Evolutionary conservation across 768 basidiomycete genomes (phyloP).

Genomic region (Suillus variegatus): DNA sequence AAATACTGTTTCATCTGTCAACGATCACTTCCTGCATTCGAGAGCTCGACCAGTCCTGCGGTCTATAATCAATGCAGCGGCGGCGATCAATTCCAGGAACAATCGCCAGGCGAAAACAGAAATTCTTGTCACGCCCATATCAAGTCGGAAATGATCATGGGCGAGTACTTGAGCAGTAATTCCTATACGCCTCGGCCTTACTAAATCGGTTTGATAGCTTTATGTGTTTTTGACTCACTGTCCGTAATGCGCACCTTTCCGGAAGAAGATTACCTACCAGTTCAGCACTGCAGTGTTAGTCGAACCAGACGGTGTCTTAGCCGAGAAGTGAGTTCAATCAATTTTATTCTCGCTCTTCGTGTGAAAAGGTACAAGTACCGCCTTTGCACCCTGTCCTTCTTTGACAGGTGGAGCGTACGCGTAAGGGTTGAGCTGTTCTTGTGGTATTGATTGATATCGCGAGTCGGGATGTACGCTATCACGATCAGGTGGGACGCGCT

Average conservation of each 20-base stretch:
- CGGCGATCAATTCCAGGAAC: background rate
- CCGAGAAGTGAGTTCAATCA: background rate
- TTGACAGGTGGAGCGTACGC: background rate
- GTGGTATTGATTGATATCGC: background rate
- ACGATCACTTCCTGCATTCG: background rate
- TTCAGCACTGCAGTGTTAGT: background rate
- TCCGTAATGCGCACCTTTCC: background rate
- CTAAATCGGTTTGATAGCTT: background rate
- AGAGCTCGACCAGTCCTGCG: background rate
- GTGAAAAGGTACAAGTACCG: background rate
- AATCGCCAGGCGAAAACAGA: background rate
- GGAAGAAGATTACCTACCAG: background rate
- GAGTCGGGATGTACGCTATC: background rate
- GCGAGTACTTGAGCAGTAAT: background rate
- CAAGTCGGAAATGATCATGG: background rate
- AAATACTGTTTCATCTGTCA: background rate
- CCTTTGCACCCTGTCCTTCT: background rate
- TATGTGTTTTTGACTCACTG: background rate
- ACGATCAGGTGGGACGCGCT: too few relatives aligned
- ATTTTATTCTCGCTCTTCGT: background rate
- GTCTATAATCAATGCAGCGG: background rate
- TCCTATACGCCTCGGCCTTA: background rate
- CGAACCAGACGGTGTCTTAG: background rate
- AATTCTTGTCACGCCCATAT: background rate
- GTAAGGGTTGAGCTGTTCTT: background rate